Evolutionary conservation across 768 basidiomycete genomes (phyloP), one percentile per base, ranked within the genome.

Genomic region (Pleurotus sapidus): DNA sequence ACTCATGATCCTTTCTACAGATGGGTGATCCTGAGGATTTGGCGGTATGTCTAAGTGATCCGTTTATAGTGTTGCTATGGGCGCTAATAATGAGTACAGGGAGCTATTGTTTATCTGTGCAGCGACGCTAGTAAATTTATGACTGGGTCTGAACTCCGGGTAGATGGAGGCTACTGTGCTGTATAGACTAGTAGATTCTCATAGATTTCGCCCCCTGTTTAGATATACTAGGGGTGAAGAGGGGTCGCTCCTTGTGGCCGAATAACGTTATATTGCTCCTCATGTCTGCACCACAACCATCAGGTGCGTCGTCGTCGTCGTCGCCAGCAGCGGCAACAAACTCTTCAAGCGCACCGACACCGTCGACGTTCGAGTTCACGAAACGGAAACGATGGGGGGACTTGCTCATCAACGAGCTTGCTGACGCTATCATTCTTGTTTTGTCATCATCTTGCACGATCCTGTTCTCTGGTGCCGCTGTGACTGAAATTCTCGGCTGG

Each of bases 1-100:
- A n/a, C n/a, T n/a, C n/a, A n/a, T n/a, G n/a, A 27, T 27, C 20
- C 59, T 7, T 39, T 9, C 39, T 34, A 20, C 60, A 91, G 89
- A 85, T 98, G 82, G 95, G 93, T 49, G 87, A 95, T 59, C 95
- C 95, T 8, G 91, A 95, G 61, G 96, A 98, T 67, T 77, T 96
- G 59, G 84, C 93, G 61, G 92, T 87, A 63, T 24, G 82, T 74
- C 39, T 34, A 38, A n/a, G n/a, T n/a, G n/a, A n/a, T n/a, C n/a
- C n/a, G n/a, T 17, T 17, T 1, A 8, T 7, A 3, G 20, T 20
- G 43, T 14, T 34, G 18, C 11, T 34, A 40, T 48, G 5, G 45
- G 14, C 45, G 37, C 56, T 25, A 25, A 47, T 55, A 40, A 47
- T 64, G 25, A 59, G 57, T 48, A 27, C 67, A 91, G 88, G 91